Evolutionary conservation across 1,284 basidiomycete genomes (phyloP), one percentile per base, ranked within the genome.

Genomic region (Ustilago shanxiensis): DNA sequence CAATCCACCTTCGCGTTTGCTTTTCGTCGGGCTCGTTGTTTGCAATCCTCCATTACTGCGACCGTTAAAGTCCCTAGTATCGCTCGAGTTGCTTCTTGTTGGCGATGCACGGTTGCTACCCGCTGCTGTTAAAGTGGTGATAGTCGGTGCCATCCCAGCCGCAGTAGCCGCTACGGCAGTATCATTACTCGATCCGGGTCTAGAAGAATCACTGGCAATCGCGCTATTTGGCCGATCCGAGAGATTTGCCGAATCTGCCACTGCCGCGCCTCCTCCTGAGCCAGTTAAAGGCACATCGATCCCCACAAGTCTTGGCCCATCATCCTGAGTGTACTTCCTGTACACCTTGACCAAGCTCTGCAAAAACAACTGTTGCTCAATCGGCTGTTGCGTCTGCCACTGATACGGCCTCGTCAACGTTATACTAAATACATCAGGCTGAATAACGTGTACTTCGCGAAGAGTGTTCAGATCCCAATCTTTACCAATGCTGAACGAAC

Each of bases 401-500:
- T 73, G 68, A 52, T 85, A 83, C 5, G 83, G 65, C 16, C 82
- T 50, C 2, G 83, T 59, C 2, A 86, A 70, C 8, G 83, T 80
- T 28, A 86, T 66, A 29, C 76, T 75, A 52, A 85, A 83, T 2
- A 77, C 33, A 47, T 79, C 71, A n/a, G 82, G 77, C 59, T 83
- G 77, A 37, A 91, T 78, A 49, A 95, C 91, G 76, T 95, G 92
- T 52, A 99, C 86, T 35, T 88, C 91, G 61, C 92, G 89, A 75
- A 99, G 89, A 84, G 96, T 94, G 53, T 90, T 87, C 47, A 98
- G 87, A 73, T 89, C 90, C 97, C 97, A 99, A 10, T 95, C 95
- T 88, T 99, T 99, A 24, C 97, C 97, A 61, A 98, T 94, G 22
- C 95, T 98, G 88, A 97, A 99, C 0, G 93, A 91, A 41, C 93